phyloP scores from a whole-genome alignment of 176 grass and related monocot genomes.

The Pontederia crassipes region DNA sequence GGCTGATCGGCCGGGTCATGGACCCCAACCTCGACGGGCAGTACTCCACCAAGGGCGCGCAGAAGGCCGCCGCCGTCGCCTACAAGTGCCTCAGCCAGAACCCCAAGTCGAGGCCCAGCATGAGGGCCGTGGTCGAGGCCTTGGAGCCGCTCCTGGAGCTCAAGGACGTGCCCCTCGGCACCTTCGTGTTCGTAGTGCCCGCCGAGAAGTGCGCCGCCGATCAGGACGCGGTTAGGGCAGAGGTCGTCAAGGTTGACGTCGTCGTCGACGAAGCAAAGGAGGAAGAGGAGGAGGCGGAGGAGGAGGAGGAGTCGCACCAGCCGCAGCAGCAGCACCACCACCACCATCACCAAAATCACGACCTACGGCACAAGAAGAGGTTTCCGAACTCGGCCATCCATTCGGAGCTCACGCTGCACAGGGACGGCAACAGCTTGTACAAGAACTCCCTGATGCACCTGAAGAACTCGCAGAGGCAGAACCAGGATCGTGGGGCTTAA shows the following conservation, averaged over 20 bases:
- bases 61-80: slow-evolving; percentile 46
- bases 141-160: slow-evolving; percentile 68
- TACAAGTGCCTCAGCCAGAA: slow-evolving; percentile 66
- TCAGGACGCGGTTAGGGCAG: not conserved
- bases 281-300: not conserved
- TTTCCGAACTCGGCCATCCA: slow-evolving; percentile 52
- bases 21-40: slow-evolving; percentile 47
- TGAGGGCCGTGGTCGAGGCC: slow-evolving; percentile 66
- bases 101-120: slow-evolving; percentile 45
- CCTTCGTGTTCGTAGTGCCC: slow-evolving; percentile 50
- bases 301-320: not conserved
- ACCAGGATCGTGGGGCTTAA: slow-evolving; percentile 5
- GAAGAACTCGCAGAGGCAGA: slow-evolving; percentile 20
- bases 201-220: not conserved
- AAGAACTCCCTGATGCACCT: slow-evolving; percentile 28
- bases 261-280: not conserved
- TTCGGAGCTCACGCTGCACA: slow-evolving; percentile 40
- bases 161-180: slow-evolving; percentile 46
- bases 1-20: slow-evolving; percentile 52
- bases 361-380: slow-evolving; percentile 28
- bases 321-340: slow-evolving; percentile 15
- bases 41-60: slow-evolving; percentile 49
- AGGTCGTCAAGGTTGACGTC: not conserved
- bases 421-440: slow-evolving; percentile 27
- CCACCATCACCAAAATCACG: not conserved